Conservation (phyloP, 2,329 filamentous ascomycete species). For the Hymenoscyphus infarciens region DNA sequence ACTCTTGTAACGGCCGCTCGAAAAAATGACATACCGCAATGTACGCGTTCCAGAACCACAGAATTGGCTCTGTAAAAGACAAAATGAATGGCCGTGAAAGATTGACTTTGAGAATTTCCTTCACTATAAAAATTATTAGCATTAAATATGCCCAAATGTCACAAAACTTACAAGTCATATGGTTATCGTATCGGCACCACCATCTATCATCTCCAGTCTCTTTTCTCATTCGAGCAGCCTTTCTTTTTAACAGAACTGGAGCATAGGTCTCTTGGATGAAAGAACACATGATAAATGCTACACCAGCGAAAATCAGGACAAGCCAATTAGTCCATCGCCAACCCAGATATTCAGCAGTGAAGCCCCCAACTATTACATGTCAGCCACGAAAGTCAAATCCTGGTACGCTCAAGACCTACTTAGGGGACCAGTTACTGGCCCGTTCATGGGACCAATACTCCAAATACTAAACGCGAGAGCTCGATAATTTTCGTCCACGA, state of each 20-base stretch:
- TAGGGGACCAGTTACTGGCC: conserved; percentile 60
- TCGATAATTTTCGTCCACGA: conserved; percentile 75
- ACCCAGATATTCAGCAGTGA: conserved; percentile 70
- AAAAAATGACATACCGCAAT: conserved; percentile 45
- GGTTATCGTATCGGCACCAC: conserved; percentile 79
- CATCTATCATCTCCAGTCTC: conserved; percentile 68
- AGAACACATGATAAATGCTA: conserved; percentile 55
- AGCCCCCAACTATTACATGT: conserved; percentile 46
- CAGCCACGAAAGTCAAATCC: neutral
- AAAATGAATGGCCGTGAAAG: conserved; percentile 75
- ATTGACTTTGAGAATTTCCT: conserved; percentile 67
- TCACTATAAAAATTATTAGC: conserved; percentile 45
- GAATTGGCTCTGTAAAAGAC: conserved; percentile 75
- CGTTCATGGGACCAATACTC: conserved; percentile 81
- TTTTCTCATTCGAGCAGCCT: conserved; percentile 60
- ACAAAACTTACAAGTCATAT: conserved; percentile 33
- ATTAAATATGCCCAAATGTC: neutral
- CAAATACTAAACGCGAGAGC: conserved; percentile 82
- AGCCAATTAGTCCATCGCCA: conserved; percentile 91
- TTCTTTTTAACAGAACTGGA: conserved; percentile 64
- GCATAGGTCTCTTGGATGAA: conserved; percentile 73
- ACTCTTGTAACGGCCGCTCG: neutral
- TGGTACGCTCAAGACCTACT: conserved; percentile 29
- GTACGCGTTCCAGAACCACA: conserved; percentile 67
- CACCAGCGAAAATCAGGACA: conserved; percentile 66